Evolutionary conservation across 2,329 filamentous ascomycete genomes (phyloP), one percentile per base, ranked within the genome.

Genomic region (Ceratocystis destructans): DNA sequence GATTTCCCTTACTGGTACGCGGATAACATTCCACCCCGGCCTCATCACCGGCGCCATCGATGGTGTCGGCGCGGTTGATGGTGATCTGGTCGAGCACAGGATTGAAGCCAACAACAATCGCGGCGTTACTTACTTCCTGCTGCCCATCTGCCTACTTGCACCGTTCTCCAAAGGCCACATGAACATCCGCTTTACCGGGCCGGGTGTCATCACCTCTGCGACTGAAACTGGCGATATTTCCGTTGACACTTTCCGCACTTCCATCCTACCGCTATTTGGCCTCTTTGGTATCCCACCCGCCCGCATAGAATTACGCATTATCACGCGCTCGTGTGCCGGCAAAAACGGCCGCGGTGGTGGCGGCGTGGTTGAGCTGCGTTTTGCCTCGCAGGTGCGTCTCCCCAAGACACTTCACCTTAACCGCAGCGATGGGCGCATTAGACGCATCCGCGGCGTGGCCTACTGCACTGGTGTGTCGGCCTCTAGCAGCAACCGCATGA

Each of bases 1-100:
- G 73, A 96, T 99, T 71, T 96, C 91, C 10, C 94, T 96, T 78
- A 96, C 91, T 1, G 94, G 94, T 73, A 97, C 94, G 0, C 92
- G 90, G 0, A 83, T 99, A 66, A 87, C 92, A 46, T 99, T 95
- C 77, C 88, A 89, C 70, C 94, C 94, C 0, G 94, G 94, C 45
- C 80, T 99, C 50, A 95, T 99, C 72, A 94, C 90, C 0, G 94
- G 94, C 69, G 88, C 87, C 61, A 85, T 88, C 28, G 81, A 88
- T 22, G 90, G 90, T 20, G 82, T 87, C 62, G 90, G 90, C 71
- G 87, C 89, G 46, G 79, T 77, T 17, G 76, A 83, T 61, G 83
- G 85, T 71, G 89, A 93, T 71, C 83, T 96, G 48, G 85, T 97
- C 72, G 84, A 85, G 72, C 92, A 96, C 78, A 84, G 86, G 70